phyloP scores from a whole-genome alignment of 1,139 yeast species.

The Diutina scorzettiae region DNA sequence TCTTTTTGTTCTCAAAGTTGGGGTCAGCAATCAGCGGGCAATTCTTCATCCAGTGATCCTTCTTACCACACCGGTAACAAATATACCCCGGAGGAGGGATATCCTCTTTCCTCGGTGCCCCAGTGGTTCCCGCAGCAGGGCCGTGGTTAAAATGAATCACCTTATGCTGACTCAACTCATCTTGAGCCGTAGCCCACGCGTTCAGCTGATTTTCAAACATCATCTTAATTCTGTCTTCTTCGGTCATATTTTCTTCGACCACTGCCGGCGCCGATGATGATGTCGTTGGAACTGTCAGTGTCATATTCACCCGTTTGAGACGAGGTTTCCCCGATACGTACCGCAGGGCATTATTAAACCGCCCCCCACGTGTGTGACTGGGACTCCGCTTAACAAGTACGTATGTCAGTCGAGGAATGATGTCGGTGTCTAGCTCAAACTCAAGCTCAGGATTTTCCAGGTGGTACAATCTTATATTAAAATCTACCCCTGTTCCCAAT shows the following conservation, averaged over 20 bases:
- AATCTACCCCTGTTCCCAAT: conserved; percentile 74
- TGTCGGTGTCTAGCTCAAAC: conserved; percentile 83
- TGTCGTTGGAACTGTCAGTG: background rate
- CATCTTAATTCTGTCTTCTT: conserved; percentile 77
- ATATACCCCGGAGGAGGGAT: conserved; percentile 93
- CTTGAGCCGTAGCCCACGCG: conserved; percentile 93
- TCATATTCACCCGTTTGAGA: conserved; percentile 20
- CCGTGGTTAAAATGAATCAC: conserved; percentile 36
- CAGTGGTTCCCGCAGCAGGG: conserved; percentile 11
- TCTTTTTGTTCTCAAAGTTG: conserved; percentile 82
- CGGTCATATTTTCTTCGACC: conserved; percentile 37
- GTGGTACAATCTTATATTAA: conserved; percentile 58
- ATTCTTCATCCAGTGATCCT: conserved; percentile 92
- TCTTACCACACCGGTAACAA: conserved; percentile 93
- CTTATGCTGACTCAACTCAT: conserved; percentile 70
- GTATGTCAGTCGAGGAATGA: conserved; percentile 77
- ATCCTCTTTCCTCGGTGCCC: conserved; percentile 27
- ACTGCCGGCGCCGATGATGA: background rate
- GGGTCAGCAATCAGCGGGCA: conserved; percentile 95
- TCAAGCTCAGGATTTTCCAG: conserved; percentile 62
- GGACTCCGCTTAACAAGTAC: conserved; percentile 79
- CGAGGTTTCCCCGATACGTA: conserved; percentile 83
- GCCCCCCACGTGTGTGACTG: conserved; percentile 19
- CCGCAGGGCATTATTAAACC: conserved; percentile 42
- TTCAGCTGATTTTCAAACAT: conserved; percentile 91